Evolutionary conservation across 2,329 filamentous ascomycete species (phyloP).

Genomic region (Colletotrichum phormii): DNA sequence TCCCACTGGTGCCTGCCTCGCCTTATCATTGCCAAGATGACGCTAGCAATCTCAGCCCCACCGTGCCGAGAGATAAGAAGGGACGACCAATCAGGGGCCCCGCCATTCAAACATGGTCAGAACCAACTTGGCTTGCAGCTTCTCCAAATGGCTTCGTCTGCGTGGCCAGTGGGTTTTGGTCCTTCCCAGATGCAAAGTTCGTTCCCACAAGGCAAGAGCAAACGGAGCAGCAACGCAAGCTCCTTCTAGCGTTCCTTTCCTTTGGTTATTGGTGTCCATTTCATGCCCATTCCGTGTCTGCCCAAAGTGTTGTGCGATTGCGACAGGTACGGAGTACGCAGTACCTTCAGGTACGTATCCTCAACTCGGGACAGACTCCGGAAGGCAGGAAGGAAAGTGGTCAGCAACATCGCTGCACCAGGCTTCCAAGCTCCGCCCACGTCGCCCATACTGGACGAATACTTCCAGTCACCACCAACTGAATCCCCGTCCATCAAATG

Average conservation of each 20-base stretch:
- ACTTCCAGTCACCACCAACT: too few relatives aligned
- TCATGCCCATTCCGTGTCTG: too few relatives aligned
- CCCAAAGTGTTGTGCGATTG: too few relatives aligned
- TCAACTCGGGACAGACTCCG: neutral
- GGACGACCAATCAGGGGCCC: conserved; percentile 10
- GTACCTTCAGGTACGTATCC: neutral
- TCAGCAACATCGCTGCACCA: neutral
- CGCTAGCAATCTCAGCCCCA: neutral
- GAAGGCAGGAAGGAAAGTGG: neutral
- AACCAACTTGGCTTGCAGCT: conserved; percentile 3
- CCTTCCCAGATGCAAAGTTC: neutral
- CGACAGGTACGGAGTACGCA: neutral
- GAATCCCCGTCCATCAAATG: neutral
- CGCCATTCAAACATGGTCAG: neutral
- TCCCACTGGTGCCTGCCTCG: conserved; percentile 13
- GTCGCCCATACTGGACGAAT: neutral
- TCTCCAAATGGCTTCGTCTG: conserved; percentile 21
- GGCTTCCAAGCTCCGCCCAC: neutral
- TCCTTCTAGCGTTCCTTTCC: conserved; percentile 22
- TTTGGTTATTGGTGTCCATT: neutral
- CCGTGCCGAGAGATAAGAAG: conserved; percentile 36
- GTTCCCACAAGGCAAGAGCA: conserved; percentile 9
- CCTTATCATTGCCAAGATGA: conserved; percentile 37
- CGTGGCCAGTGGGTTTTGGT: neutral
- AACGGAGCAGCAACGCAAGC: neutral